Percentiles rank a stretch among this genome's conserved stretches.
Evolutionary conservation across 2,329 filamentous ascomycete species (phyloP).

Genomic region (Pyrenophora tritici-repentis): DNA sequence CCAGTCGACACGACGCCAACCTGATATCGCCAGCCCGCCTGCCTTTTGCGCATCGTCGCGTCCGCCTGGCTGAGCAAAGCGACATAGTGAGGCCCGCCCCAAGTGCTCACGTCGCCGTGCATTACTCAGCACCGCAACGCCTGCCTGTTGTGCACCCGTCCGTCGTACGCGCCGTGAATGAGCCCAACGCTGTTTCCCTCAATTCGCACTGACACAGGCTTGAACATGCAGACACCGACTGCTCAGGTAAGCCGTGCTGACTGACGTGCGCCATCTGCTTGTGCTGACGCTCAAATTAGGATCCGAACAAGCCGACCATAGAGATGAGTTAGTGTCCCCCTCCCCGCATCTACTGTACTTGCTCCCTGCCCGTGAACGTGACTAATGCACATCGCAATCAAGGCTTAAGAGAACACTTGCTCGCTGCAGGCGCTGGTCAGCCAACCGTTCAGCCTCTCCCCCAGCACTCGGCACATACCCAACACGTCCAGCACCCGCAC

Average conservation of each 20-base stretch:
- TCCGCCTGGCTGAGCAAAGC: not conserved
- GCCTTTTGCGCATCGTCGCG: not conserved
- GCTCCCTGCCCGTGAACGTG: slow-evolving; percentile 31
- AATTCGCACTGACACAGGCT: slow-evolving; percentile 39
- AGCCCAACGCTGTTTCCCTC: slow-evolving; percentile 40
- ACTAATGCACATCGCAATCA: slow-evolving; percentile 37
- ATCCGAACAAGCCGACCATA: slow-evolving; percentile 45
- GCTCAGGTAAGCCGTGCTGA: slow-evolving; percentile 59
- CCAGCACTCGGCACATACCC: slow-evolving; percentile 30
- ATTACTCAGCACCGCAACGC: slow-evolving; percentile 14
- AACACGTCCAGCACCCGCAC: slow-evolving; percentile 34
- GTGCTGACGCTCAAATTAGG: slow-evolving; percentile 40
- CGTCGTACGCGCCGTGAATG: slow-evolving; percentile 21
- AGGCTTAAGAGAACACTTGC: slow-evolving; percentile 68
- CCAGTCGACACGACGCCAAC: not conserved
- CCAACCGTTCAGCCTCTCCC: slow-evolving; percentile 42
- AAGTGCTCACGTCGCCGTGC: slow-evolving; percentile 6
- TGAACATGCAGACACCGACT: slow-evolving; percentile 48
- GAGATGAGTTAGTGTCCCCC: slow-evolving; percentile 50
- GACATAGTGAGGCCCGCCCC: not conserved
- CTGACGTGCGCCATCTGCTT: slow-evolving; percentile 9
- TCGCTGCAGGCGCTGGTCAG: slow-evolving; percentile 58
- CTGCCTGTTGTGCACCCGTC: slow-evolving; percentile 1
- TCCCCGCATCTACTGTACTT: slow-evolving; percentile 12
- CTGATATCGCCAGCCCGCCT: not conserved